These are phyloP conservation scores for Pseudogymnoascus sp. DNA, from an alignment of 2,329 filamentous ascomycete genomes.

Conservation along the genomic window DNA sequence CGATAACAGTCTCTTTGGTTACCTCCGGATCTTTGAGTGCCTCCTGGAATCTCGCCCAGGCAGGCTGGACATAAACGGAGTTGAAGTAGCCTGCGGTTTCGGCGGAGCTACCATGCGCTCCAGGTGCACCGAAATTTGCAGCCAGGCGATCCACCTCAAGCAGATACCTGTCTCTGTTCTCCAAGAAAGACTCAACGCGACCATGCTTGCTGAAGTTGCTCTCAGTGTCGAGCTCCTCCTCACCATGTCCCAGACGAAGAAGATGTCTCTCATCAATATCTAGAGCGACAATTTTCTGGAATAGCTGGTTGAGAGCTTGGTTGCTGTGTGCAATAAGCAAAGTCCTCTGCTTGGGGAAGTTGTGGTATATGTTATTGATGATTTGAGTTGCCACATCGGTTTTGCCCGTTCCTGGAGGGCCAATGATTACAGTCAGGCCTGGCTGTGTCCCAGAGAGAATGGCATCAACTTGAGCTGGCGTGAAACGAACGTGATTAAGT, in stretches of 20 bases:
- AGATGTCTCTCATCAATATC: constrained; percentile 95
- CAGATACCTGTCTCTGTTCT: constrained; percentile 73
- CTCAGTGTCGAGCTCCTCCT: constrained; percentile 85
- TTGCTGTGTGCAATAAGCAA: constrained; percentile 94
- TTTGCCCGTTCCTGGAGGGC: constrained; percentile 93
- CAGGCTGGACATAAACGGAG: constrained; percentile 79
- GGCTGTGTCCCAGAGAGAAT: constrained; percentile 92
- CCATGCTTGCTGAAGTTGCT: constrained; percentile 90
- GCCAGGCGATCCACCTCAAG: constrained; percentile 82
- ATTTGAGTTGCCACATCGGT: constrained; percentile 99
- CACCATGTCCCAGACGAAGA: constrained; percentile 85
- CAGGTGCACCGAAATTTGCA: constrained; percentile 75
- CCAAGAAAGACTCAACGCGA: constrained; percentile 78
- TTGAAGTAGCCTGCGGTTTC: constrained; percentile 98
- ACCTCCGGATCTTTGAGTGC: constrained; percentile 50
- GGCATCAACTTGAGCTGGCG: constrained; percentile 82
- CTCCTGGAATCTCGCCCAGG: constrained; percentile 81
- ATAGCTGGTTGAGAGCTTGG: constrained; percentile 93
- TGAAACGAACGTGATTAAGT: constrained; percentile 80
- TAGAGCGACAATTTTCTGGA: constrained; percentile 93
- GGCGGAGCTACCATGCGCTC: constrained; percentile 91
- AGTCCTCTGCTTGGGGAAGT: constrained; percentile 88
- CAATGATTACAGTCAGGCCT: constrained; percentile 87
- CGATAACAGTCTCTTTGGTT: constrained; percentile 56
- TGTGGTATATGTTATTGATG: constrained; percentile 98